Evolutionary conservation across 2,329 filamentous ascomycete genomes (phyloP), one percentile per base, ranked within the genome.

Genomic region (Fusarium ambrosium): DNA sequence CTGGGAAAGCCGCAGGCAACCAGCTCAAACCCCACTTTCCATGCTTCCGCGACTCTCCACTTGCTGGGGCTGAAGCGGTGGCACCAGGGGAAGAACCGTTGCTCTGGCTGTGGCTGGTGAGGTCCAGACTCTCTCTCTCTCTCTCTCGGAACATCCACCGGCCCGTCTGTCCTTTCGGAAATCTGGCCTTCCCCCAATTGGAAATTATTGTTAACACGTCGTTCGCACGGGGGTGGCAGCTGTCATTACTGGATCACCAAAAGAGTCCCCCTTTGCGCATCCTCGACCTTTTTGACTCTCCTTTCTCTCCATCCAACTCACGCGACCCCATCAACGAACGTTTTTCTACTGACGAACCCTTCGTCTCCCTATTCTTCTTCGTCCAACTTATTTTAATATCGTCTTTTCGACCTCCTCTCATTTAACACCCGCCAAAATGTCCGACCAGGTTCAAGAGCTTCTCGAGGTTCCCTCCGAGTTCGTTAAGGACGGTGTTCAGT

Each of bases 401-500:
- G 51, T 53, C 36, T 34, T 62, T 48, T 32, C 48, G 34, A 72
- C 24, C 66, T 39, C 41, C 22, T 32, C 66, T 56, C 62, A 56
- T 62, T 62, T 55, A 41, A 48, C 18, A 65, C 56, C 39, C 51
- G 39, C 45, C 82, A 85, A 78, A 81, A 91, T 91, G 89, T 88
- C 91, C 83, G 92, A 93, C 82, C 89, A 92, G 82, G 83, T 93
- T 79, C 91, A 93, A 83, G 91, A 93, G 81, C 85, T 94, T 79
- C 88, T 93, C 81, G 92, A 94, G 77, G 88, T 91, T 81, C 91
- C 91, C 78, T 86, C 87, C 81, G 90, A 92, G 84, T 93, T 93
- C 82, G 81, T 91, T 80, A 88, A 75, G 75, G 89, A 91, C 71
- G 89, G 90, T 80, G 86, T 89, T 70, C 89, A 91, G 77, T 92